Percentiles rank a stretch among this genome's conserved stretches.
Conservation (phyloP, 2,329 filamentous ascomycete genomes). For the Plectosphaerella cucumerina region DNA sequence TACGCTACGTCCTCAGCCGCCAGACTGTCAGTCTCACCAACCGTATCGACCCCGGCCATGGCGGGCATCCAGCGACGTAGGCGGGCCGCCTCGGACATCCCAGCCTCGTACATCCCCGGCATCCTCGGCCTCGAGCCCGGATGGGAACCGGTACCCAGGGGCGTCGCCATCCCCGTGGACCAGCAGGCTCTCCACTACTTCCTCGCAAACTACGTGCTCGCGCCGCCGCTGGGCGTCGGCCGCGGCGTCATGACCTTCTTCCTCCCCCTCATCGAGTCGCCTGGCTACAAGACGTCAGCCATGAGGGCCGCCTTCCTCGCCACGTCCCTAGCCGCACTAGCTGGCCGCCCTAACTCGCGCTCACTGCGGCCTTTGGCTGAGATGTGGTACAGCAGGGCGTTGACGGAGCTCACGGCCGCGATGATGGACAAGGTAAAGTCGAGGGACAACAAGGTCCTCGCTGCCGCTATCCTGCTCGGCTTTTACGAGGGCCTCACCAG, state of each 20-base stretch:
- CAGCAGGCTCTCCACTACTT: constrained; percentile 19
- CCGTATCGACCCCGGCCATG: too few relatives aligned
- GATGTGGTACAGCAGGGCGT: constrained; percentile 16
- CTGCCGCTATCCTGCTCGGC: constrained; percentile 15
- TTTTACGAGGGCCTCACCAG: constrained; percentile 18
- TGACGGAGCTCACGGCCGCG: constrained; percentile 15
- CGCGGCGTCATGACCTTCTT: constrained; percentile 16
- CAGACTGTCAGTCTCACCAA: too few relatives aligned
- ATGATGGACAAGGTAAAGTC: constrained; percentile 14
- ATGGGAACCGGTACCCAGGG: constrained; percentile 4
- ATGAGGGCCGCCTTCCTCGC: constrained; percentile 17
- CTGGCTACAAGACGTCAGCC: constrained; percentile 12
- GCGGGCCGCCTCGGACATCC: too few relatives aligned
- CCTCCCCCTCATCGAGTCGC: constrained; percentile 13
- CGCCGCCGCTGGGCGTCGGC: constrained; percentile 12
- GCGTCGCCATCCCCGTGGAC: constrained; percentile 15
- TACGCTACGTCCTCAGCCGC: too few relatives aligned
- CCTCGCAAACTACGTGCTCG: constrained; percentile 17
- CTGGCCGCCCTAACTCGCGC: constrained; percentile 16
- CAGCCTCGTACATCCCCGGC: too few relatives aligned
- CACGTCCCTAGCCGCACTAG: constrained; percentile 16
- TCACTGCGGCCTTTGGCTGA: constrained; percentile 13
- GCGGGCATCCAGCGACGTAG: too few relatives aligned
- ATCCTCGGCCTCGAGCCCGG: not conserved
- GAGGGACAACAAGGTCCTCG: constrained; percentile 14